Evolutionary conservation across 805 yeast genomes (phyloP).

Genomic region (Starmerella apis): DNA sequence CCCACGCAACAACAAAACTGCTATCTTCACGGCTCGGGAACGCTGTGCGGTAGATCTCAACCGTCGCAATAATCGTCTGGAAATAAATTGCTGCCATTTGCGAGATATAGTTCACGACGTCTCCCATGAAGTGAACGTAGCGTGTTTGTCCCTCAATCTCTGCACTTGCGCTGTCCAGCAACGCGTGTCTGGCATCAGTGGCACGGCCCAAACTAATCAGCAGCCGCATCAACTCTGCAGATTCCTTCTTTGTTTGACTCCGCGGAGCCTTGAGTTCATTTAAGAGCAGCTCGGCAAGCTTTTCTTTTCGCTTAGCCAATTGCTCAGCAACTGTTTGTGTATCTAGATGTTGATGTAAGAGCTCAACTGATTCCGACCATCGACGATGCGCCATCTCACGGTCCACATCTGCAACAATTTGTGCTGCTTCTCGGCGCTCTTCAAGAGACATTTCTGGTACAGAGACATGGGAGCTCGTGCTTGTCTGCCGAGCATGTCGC

Average conservation of each 20-base stretch:
- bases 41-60: slow-evolving; percentile 43
- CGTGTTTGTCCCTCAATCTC: slow-evolving; percentile 41
- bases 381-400: slow-evolving; percentile 52
- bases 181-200: slow-evolving; percentile 41
- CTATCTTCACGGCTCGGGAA: slow-evolving; percentile 41
- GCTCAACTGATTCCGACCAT: slow-evolving; percentile 38
- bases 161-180: slow-evolving; percentile 40
- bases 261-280: slow-evolving; percentile 12
- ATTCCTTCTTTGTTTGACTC: slow-evolving; percentile 7
- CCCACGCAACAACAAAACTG: slow-evolving; percentile 66
- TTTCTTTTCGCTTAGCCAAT: slow-evolving; percentile 16
- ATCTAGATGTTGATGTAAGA: slow-evolving; percentile 11
- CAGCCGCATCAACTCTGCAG: slow-evolving; percentile 28
- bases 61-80: slow-evolving; percentile 50
- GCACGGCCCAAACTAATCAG: slow-evolving; percentile 37
- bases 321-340: slow-evolving; percentile 7
- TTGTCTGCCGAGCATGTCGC: slow-evolving; percentile 7
- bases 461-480: slow-evolving; percentile 10
- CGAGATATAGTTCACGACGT: slow-evolving; percentile 43
- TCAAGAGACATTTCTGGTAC: slow-evolving; percentile 40
- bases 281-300: slow-evolving; percentile 14
- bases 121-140: slow-evolving; percentile 47
- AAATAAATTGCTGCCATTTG: slow-evolving; percentile 56
- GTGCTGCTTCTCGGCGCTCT: slow-evolving; percentile 47
- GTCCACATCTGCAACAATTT: slow-evolving; percentile 58